Conservation (phyloP, 352 stramenopile species). For the Pythium sukuiense region DNA sequence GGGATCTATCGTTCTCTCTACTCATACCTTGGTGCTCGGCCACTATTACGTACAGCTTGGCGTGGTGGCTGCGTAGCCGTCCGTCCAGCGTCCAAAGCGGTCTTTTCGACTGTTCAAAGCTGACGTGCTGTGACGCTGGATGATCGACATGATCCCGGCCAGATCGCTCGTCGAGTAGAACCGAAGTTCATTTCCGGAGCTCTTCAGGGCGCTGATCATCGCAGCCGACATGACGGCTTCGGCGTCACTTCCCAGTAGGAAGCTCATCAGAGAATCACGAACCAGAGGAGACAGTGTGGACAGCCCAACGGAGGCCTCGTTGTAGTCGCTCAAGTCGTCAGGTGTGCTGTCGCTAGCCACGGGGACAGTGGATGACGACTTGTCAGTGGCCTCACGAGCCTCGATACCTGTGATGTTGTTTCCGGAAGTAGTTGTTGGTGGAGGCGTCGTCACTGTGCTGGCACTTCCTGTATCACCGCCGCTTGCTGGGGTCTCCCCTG, state of each 20-base stretch:
- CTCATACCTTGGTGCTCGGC: too few relatives aligned
- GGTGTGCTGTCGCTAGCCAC: background rate
- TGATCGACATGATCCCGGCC: conserved; percentile 9
- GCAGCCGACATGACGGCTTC: background rate
- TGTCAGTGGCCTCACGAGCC: background rate
- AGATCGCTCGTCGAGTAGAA: conserved; percentile 22
- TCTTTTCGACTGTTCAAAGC: conserved; percentile 14
- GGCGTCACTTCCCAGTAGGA: conserved; percentile 12
- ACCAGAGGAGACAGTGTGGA: conserved; percentile 8
- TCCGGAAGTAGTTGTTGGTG: background rate
- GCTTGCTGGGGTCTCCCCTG: background rate
- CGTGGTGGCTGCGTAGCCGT: background rate
- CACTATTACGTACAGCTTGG: background rate
- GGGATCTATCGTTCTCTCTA: too few relatives aligned
- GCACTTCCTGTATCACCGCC: too few relatives aligned
- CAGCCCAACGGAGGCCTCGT: conserved; percentile 7
- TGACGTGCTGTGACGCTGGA: conserved; percentile 11
- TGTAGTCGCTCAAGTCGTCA: conserved; percentile 1
- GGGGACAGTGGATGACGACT: background rate
- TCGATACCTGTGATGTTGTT: conserved; percentile 3
- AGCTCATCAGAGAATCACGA: conserved; percentile 14
- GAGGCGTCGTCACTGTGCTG: background rate
- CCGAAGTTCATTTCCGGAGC: conserved; percentile 7
- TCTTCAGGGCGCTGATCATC: background rate
- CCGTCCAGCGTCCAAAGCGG: conserved; percentile 20